Evolutionary conservation across 306 rosid genomes (phyloP), one percentile per base, ranked within the genome.

Genomic region (Cyclanthera cordifolia): DNA sequence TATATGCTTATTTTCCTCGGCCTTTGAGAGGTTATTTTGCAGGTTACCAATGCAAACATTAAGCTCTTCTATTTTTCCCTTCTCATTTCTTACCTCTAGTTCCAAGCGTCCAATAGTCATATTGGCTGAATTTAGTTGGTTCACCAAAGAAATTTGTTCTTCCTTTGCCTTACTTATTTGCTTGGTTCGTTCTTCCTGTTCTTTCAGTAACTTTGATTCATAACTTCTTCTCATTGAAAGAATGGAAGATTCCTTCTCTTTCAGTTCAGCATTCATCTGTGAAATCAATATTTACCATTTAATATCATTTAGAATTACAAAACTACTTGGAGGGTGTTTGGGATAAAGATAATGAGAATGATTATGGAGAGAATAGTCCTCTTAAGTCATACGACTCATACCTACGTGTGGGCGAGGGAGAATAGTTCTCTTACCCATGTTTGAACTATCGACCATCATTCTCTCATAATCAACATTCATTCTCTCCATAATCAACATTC

Each of bases 181-280:
- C 73, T 86, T 83, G 21, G 81, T 60, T 69, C 53, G 78, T 77
- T 90, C 90, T 79, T 85, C 90, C 74, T 85, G 83, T 75, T 86
- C 90, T 51, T 66, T 74, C 59, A 56, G 80, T 69, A 90, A 83
- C 87, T 83, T 82, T 16, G 77, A 78, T 60, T 90, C 95, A 64
- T 85, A 86, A 81, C 72, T 75, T 74, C 67, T 86, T 83, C 75
- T 85, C 75, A 82, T 59, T 23, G 88, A 79, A 81, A 59, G 61
- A 74, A 90, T 74, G 63, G 76, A 74, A 73, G 77, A 85, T 72
- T 93, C 95, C 77, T 90, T 93, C 71, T 90, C 83, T 79, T 79
- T 86, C 75, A 93, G 72, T 82, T 77, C 81, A 72, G 34, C 63
- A 82, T 73, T 79, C 77, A 88, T 77, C 99, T 93, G 88, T 39